phyloP scores from a whole-genome alignment of 345 rosid genomes.

The Aquilaria malaccensis region DNA sequence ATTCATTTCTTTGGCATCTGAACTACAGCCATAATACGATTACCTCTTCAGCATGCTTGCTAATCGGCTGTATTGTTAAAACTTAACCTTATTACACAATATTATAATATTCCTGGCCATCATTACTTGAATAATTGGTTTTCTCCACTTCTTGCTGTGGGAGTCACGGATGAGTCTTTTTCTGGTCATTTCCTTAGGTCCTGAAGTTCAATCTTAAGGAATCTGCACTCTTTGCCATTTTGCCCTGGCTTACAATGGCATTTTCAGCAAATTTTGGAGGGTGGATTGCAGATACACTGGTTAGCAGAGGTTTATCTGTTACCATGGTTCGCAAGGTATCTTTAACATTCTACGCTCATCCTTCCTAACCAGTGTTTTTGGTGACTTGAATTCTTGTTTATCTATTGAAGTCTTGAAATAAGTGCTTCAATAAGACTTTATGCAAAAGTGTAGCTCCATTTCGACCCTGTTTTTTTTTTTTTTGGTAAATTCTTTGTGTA shows the following conservation, averaged over 20 bases:
- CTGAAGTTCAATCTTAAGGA: slow-evolving; percentile 85
- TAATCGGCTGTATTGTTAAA: background rate
- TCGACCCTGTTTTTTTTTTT: background rate
- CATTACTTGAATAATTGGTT: background rate
- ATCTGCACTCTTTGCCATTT: slow-evolving; percentile 70
- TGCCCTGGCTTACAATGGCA: slow-evolving; percentile 98
- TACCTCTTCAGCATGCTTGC: background rate
- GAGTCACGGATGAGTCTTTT: background rate
- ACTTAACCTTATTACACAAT: background rate
- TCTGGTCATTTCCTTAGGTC: slow-evolving; percentile 39
- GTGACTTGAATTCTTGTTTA: too few species aligned
- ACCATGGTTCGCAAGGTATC: slow-evolving; percentile 88
- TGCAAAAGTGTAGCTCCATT: background rate
- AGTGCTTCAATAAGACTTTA: too few species aligned
- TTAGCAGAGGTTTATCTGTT: slow-evolving; percentile 73
- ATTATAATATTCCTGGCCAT: background rate
- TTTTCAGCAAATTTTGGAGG: slow-evolving; percentile 91
- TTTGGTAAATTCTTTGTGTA: background rate
- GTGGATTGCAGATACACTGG: slow-evolving; percentile 93
- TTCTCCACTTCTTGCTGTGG: slow-evolving; percentile 1
- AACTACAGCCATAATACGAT: background rate
- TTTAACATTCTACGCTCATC: background rate
- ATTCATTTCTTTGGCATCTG: background rate
- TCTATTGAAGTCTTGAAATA: too few species aligned
- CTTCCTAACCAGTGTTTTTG: too few species aligned